Conservation (phyloP, 352 stramenopile genomes). For the Globisporangium barbulae region DNA sequence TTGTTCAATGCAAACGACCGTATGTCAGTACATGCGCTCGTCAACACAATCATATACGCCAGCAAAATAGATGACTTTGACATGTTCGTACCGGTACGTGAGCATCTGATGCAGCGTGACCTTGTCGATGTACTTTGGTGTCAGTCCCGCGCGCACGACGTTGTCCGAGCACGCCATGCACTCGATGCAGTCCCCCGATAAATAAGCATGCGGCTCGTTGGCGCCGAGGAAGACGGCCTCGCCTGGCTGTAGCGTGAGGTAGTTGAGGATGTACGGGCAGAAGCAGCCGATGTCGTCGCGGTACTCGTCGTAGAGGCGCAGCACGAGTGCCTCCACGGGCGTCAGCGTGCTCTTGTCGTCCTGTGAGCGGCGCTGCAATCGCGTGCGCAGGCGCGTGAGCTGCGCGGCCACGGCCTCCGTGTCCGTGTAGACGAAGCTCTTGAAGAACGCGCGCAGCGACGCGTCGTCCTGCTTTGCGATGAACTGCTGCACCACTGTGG, state of each 20-base stretch:
- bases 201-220: conserved; percentile 99
- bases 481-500: conserved; percentile 35
- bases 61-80: not conserved
- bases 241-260: conserved; percentile 93
- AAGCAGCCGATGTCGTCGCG: conserved; percentile 97
- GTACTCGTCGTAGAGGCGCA: conserved; percentile 94
- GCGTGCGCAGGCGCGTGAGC: conserved; percentile 70
- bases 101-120: conserved; percentile 96
- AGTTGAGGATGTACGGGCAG: conserved; percentile 98
- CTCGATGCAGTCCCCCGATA: conserved; percentile 95
- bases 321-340: conserved; percentile 74
- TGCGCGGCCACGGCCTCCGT: conserved; percentile 60
- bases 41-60: too few relatives aligned
- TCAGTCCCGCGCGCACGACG: conserved; percentile 97
- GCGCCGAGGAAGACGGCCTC: conserved; percentile 97
- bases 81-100: conserved; percentile 81
- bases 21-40: too few relatives aligned
- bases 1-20: not conserved
- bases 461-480: conserved; percentile 30
- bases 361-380: conserved; percentile 39
- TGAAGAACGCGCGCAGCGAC: conserved; percentile 69
- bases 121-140: conserved; percentile 99
- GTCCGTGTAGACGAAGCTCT: conserved; percentile 77
- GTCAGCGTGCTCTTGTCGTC: conserved; percentile 20
- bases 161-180: conserved; percentile 99